phyloP scores from a whole-genome alignment of 257 asterid species.

The Solanum bukasovii region DNA sequence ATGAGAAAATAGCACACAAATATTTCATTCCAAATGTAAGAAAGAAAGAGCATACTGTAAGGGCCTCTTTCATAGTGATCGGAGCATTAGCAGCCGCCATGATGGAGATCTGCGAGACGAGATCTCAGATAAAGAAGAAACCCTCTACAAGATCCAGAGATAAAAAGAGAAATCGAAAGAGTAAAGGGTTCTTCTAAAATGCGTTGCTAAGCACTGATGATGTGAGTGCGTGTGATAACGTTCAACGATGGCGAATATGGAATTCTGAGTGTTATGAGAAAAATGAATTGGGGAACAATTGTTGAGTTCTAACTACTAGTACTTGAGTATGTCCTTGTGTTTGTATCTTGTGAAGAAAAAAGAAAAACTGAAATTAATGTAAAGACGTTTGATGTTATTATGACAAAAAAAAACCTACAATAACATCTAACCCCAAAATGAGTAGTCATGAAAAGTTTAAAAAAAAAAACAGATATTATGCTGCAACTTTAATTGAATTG shows the following conservation, averaged over 20 bases:
- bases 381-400: not conserved
- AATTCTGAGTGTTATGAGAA: not conserved
- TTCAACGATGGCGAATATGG: not conserved
- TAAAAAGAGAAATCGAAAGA: not conserved
- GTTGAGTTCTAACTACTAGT: not conserved
- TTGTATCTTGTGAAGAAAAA: not conserved
- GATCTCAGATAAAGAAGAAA: conserved; percentile 32
- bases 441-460: not conserved
- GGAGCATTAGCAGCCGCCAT: conserved; percentile 99
- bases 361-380: not conserved
- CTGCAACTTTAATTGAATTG: not conserved
- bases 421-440: not conserved
- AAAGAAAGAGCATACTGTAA: not conserved
- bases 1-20: not conserved
- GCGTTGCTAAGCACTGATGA: not conserved
- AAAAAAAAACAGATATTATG: not conserved
- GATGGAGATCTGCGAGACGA: conserved; percentile 23
- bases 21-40: not conserved
- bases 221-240: not conserved
- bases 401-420: not conserved
- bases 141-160: conserved; percentile 16
- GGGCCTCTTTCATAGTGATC: conserved; percentile 87
- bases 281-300: not conserved
- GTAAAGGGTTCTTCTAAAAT: conserved; percentile 7
- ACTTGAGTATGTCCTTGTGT: not conserved